Conservation (phyloP, 768 basidiomycete species). For the Krasilnikovozyma curviuscula region DNA sequence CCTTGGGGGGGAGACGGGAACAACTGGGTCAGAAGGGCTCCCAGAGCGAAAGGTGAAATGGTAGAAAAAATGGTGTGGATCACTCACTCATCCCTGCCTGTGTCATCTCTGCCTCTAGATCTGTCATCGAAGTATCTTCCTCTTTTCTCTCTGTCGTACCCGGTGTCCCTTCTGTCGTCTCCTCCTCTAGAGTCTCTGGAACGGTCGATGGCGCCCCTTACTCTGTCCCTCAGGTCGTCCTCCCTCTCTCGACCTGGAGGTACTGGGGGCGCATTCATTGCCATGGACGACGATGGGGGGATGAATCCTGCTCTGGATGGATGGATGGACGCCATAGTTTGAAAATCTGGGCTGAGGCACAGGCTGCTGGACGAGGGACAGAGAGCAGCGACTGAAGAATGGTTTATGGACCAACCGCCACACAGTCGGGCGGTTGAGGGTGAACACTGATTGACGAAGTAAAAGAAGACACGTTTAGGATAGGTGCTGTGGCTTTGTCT, state of each 20-base stretch:
- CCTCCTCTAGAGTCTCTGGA: not conserved
- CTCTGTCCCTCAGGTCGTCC: slow-evolving; percentile 6
- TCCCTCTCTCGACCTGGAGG: not conserved
- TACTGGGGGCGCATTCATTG: not conserved
- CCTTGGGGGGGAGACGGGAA: not conserved
- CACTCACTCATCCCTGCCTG: not conserved
- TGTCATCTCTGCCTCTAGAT: not conserved
- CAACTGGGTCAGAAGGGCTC: not conserved
- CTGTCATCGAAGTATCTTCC: not conserved
- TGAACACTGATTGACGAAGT: no score
- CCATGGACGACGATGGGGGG: not conserved
- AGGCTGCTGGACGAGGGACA: no score
- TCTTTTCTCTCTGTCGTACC: not conserved
- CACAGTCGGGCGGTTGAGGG: no score
- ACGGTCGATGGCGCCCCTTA: not conserved
- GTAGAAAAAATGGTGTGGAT: not conserved
- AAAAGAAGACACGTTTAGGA: no score
- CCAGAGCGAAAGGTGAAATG: not conserved
- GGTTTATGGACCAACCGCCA: no score
- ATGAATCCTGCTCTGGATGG: slow-evolving; percentile 3
- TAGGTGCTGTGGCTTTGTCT: no score
- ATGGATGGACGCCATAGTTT: slow-evolving; percentile 8
- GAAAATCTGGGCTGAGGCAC: no score
- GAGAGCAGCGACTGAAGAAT: no score
- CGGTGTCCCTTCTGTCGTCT: not conserved